phyloP scores from a whole-genome alignment of 805 yeast species.

The Nakazawaea populi region DNA sequence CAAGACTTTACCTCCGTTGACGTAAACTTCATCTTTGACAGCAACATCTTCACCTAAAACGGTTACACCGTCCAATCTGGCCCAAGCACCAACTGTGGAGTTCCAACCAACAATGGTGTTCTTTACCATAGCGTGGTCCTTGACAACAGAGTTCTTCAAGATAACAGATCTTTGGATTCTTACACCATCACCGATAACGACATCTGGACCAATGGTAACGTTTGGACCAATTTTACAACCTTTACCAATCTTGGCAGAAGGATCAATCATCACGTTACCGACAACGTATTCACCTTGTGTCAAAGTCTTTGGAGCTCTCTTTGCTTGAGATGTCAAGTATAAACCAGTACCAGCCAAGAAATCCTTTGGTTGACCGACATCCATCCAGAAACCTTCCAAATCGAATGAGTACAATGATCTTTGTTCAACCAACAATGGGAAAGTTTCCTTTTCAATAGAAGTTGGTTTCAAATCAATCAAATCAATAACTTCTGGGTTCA shows the following conservation, averaged over 20 bases:
- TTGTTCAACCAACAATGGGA: conserved; percentile 91
- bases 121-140: conserved; percentile 97
- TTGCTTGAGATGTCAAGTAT: conserved; percentile 80
- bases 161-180: conserved; percentile 95
- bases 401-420: conserved; percentile 91
- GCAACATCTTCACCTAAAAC: conserved; percentile 99
- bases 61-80: conserved; percentile 95
- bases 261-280: conserved; percentile 92
- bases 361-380: conserved; percentile 99
- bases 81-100: conserved; percentile 98
- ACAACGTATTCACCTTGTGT: conserved; percentile 55
- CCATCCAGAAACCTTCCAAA: conserved; percentile 99
- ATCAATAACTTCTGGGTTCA: conserved; percentile 96
- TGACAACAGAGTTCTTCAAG: conserved; percentile 83
- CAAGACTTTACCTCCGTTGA: conserved; percentile 98
- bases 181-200: conserved; percentile 94
- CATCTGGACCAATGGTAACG: conserved; percentile 96
- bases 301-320: conserved; percentile 69
- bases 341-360: conserved; percentile 93
- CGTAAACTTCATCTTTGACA: conserved; percentile 96
- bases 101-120: conserved; percentile 99
- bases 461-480: conserved; percentile 97
- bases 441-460: conserved; percentile 98
- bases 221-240: conserved; percentile 97
- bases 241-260: conserved; percentile 89